Percentiles rank a stretch among this genome's conserved stretches.
phyloP scores from a whole-genome alignment of 257 asterid species.

The Solanum corneliomulleri region DNA sequence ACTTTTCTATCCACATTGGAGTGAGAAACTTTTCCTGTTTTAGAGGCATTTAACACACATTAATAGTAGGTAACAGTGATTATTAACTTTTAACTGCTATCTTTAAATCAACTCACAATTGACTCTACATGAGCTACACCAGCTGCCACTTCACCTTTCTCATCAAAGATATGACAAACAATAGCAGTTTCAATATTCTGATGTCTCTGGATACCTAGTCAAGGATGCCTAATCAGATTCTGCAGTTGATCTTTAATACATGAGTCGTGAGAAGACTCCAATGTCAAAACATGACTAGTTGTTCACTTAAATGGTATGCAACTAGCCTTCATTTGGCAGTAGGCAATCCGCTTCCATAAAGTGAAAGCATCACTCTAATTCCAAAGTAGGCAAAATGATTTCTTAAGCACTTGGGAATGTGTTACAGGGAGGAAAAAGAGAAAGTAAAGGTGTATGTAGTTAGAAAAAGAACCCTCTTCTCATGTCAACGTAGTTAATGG shows the following conservation, averaged over 20 bases:
- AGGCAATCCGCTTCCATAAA: not conserved
- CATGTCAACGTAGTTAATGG: not conserved
- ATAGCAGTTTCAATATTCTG: slow-evolving; percentile 57
- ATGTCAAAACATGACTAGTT: not conserved
- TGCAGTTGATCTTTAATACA: not conserved
- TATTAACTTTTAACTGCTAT: not conserved
- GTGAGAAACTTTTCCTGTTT: slow-evolving; percentile 78
- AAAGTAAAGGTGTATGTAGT: not conserved
- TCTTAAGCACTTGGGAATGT: not conserved
- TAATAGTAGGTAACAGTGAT: not conserved
- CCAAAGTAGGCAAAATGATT: not conserved
- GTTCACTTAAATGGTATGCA: not conserved
- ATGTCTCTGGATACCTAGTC: slow-evolving; percentile 62
- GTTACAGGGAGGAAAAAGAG: not conserved
- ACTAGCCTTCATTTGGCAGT: not conserved
- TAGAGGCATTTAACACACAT: slow-evolving; percentile 3
- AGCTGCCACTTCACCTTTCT: slow-evolving; percentile 79
- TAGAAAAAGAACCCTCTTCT: not conserved
- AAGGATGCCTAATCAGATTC: slow-evolving; percentile 3
- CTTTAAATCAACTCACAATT: slow-evolving; percentile 37
- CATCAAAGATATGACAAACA: slow-evolving; percentile 70
- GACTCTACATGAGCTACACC: slow-evolving; percentile 84
- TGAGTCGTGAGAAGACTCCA: not conserved
- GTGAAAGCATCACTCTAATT: not conserved
- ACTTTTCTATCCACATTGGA: slow-evolving; percentile 65